Base-by-base conservation (phyloP, 1,284 basidiomycete genomes). In the Trametes pubescens region DNA sequence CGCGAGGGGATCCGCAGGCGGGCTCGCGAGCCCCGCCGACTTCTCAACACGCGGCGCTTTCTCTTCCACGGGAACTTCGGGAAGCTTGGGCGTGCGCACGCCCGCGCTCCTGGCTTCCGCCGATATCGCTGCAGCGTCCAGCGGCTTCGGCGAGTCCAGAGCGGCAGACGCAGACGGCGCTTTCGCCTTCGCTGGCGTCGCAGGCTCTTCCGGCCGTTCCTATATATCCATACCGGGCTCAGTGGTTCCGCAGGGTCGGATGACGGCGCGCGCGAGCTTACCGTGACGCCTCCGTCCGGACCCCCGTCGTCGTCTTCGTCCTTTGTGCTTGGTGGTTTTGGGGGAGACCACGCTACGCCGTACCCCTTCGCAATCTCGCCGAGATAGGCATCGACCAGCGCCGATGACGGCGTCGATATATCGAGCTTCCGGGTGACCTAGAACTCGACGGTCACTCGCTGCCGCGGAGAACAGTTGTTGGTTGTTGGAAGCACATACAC, bases 331-430 rank as follows among this genome's bases (percentile, higher is more conserved):
- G 71, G 62, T 35, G 64, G 67, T 58, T 53, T 67, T 24, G 78
- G 75, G 32, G 88, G 79, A 1, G 80, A 73, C 90, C 92, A 96
- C 51, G 84, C 77, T n/a, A 96, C 84, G 2, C 87, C 85, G 72
- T 97, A 98, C 2, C 90, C 94, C 74, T 89, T 93, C 1, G 94
- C 92, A 65, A 98, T 97, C 77, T 97, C 95, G 47, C 80, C 77
- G 14, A 96, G 81, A 76, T 96, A 96, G n/a, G 87, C 89, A 72
- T 97, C 91, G 11, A 98, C 94, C 8, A 97, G 83, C 46, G 89
- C 87, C 1, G 80, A 18, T 1, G 89, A 82, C 0, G 96, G 95
- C 4, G 91, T 91, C 59, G 83, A 83, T 38, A 91, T 77, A 6
- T 81, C 75, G 13, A 96, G 78, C 76, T 97, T 97, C 71, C 82